Evolutionary conservation across 306 rosid species (phyloP).

Genomic region (Gynostemma pentaphyllum): DNA sequence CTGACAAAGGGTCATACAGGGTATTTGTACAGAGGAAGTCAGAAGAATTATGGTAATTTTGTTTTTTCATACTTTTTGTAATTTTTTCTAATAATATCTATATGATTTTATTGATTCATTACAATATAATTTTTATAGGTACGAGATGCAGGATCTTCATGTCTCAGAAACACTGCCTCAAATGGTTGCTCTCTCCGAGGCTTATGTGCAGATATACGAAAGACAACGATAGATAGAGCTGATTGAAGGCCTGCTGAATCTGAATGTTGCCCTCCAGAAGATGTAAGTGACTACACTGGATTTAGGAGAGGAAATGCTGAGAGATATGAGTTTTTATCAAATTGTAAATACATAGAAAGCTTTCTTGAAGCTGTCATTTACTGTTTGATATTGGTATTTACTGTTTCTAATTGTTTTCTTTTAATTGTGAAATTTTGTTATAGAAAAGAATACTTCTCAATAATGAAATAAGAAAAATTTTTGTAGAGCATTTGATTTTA

Average conservation of each 20-base stretch:
- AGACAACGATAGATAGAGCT: slow-evolving; percentile 53
- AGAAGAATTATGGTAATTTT: slow-evolving; percentile 70
- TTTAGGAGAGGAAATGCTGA: too few relatives aligned
- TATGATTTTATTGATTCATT: not conserved
- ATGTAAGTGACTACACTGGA: too few relatives aligned
- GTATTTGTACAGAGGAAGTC: slow-evolving; percentile 91
- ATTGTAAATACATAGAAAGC: too few relatives aligned
- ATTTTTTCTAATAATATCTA: not conserved
- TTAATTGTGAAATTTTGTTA: too few relatives aligned
- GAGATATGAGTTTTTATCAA: too few relatives aligned
- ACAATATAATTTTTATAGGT: slow-evolving; percentile 32
- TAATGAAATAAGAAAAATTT: too few relatives aligned
- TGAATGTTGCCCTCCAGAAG: not conserved
- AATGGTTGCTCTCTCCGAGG: slow-evolving; percentile 90
- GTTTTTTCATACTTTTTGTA: not conserved
- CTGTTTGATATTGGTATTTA: too few relatives aligned
- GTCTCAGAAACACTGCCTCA: slow-evolving; percentile 94
- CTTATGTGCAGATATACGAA: slow-evolving; percentile 94
- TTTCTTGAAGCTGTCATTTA: too few relatives aligned
- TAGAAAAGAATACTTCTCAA: too few relatives aligned
- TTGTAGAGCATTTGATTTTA: too few relatives aligned
- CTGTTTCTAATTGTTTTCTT: too few relatives aligned
- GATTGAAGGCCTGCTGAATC: too few relatives aligned
- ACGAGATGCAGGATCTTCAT: slow-evolving; percentile 93
- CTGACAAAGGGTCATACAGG: slow-evolving; percentile 77